These are phyloP conservation scores for Xylaria curta DNA, from an alignment of 495 filamentous ascomycete genomes.

Conservation along the genomic window DNA sequence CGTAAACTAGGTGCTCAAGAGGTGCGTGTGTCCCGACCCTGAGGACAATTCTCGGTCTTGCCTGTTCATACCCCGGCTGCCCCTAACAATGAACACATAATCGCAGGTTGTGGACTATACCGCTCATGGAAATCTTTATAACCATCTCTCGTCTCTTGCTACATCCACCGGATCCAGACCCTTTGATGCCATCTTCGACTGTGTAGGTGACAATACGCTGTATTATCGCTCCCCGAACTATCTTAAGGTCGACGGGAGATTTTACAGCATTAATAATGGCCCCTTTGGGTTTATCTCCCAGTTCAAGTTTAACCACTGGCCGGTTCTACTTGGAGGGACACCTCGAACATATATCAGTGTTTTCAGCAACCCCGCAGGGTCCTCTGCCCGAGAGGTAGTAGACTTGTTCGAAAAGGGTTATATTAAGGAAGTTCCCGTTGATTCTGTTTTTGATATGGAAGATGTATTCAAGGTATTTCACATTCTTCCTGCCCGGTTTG, in stretches of 20 bases:
- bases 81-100: not conserved
- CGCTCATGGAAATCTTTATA: conserved; percentile 22
- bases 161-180: not conserved
- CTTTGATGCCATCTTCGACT: conserved; percentile 31
- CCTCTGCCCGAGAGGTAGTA: conserved; percentile 27
- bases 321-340: conserved; percentile 27
- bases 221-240: conserved; percentile 26
- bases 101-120: conserved; percentile 27
- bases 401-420: conserved; percentile 27
- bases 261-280: conserved; percentile 20
- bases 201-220: conserved; percentile 26
- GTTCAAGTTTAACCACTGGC: conserved; percentile 26
- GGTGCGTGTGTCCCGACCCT: conserved; percentile 7
- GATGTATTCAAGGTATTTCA: conserved; percentile 26
- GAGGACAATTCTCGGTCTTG: not conserved
- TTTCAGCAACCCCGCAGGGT: conserved; percentile 27
- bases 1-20: conserved; percentile 34
- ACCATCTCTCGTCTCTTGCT: conserved; percentile 21
- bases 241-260: conserved; percentile 23
- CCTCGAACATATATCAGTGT: conserved; percentile 23
- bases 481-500: not conserved
- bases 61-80: not conserved
- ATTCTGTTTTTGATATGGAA: conserved; percentile 28
- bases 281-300: conserved; percentile 24
- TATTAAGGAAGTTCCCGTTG: conserved; percentile 28